Percentiles rank a stretch among this genome's conserved stretches.
phyloP scores from a whole-genome alignment of 1,139 yeast genomes.

The Kodamaea fungicola region DNA sequence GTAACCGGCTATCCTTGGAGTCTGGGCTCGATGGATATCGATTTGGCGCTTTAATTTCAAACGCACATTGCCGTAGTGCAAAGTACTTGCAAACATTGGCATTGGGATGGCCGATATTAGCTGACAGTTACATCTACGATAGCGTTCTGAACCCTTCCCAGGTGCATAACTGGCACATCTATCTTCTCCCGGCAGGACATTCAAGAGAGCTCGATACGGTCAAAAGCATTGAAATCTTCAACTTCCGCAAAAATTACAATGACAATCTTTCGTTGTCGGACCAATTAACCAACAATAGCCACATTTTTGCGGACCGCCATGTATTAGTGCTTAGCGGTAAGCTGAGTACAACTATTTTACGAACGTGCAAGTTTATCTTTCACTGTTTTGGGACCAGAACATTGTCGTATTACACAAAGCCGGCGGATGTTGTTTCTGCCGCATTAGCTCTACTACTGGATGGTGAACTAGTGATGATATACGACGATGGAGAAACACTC shows the following conservation, averaged over 20 bases:
- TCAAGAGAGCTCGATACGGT: constrained; percentile 34
- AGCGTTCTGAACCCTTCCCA: constrained; percentile 29
- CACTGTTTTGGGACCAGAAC: constrained; percentile 44
- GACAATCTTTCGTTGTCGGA: constrained; percentile 19
- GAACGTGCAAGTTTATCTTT: constrained; percentile 43
- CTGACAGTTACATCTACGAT: constrained; percentile 57
- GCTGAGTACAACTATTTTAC: constrained; percentile 22
- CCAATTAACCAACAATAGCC: constrained; percentile 39
- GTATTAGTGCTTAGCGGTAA: constrained; percentile 30
- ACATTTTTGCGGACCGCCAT: constrained; percentile 26
- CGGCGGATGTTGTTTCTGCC: constrained; percentile 2
- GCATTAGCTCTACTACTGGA: constrained; percentile 5
- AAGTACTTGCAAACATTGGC: constrained; percentile 85
- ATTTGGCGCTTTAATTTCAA: constrained; percentile 68
- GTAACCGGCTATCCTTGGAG: constrained; percentile 5
- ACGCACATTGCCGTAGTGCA: constrained; percentile 57
- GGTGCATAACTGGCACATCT: constrained; percentile 46
- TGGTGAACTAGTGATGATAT: constrained; percentile 17
- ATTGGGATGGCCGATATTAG: constrained; percentile 83
- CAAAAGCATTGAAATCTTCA: constrained; percentile 40
- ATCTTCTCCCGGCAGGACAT: constrained; percentile 72
- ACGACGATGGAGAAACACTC: constrained; percentile 20
- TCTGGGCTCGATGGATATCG: constrained; percentile 19
- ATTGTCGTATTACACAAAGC: constrained; percentile 13
- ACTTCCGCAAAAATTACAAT: constrained; percentile 32